phyloP scores from a whole-genome alignment of 2,329 filamentous ascomycete genomes.

The Tricladium varicosporioides region DNA sequence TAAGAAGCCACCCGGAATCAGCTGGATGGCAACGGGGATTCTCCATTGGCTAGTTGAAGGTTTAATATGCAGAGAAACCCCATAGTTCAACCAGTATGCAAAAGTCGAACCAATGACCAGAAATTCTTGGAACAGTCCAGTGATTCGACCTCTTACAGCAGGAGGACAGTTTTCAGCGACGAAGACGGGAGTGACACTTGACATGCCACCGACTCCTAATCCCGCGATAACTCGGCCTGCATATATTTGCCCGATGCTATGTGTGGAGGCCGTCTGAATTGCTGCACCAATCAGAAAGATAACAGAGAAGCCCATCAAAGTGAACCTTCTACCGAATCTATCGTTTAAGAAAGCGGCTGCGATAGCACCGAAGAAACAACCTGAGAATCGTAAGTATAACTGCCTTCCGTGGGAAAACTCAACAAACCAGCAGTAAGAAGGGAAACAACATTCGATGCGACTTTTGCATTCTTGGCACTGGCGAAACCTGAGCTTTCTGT shows the following conservation, averaged over 20 bases:
- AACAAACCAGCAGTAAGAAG: constrained; percentile 46
- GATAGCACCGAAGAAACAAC: constrained; percentile 50
- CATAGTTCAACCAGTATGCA: constrained; percentile 42
- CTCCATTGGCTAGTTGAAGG: constrained; percentile 32
- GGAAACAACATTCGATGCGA: constrained; percentile 41
- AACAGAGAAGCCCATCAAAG: constrained; percentile 44
- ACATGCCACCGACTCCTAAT: constrained; percentile 45
- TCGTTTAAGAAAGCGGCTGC: constrained; percentile 48
- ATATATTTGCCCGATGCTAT: constrained; percentile 23
- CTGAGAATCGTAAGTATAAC: constrained; percentile 12
- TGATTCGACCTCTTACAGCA: constrained; percentile 39
- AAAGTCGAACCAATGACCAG: constrained; percentile 37
- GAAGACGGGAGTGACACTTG: constrained; percentile 46
- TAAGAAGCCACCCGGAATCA: constrained; percentile 23
- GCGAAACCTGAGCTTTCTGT: constrained; percentile 18
- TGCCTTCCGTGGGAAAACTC: background rate
- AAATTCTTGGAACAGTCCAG: constrained; percentile 39
- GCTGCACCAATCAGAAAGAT: constrained; percentile 35
- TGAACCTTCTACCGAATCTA: constrained; percentile 43
- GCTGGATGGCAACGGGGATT: constrained; percentile 49
- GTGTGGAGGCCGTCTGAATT: constrained; percentile 15
- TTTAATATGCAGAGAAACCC: constrained; percentile 50
- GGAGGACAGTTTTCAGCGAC: constrained; percentile 45
- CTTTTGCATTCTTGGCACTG: constrained; percentile 16
- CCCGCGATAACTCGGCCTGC: constrained; percentile 25